Base-by-base conservation (phyloP, 2,329 filamentous ascomycete genomes). In the Penicillium sp. region DNA sequence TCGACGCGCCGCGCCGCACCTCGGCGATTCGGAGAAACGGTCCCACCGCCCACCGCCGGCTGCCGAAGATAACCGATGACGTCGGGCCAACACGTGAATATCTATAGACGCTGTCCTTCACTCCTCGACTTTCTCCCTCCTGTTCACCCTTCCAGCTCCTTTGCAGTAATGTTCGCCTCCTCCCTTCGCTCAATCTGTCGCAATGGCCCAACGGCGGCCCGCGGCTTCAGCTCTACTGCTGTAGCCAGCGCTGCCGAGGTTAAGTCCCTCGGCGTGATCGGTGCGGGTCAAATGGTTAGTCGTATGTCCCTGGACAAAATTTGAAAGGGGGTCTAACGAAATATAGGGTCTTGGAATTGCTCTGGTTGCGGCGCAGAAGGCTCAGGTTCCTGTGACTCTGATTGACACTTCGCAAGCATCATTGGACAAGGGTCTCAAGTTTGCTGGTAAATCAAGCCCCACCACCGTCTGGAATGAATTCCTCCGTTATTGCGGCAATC, bases 221-320 rank as follows among this genome's bases (percentile, higher is more conserved):
- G 88, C 64, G 75, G 73, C 65, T 96, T 95, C 76, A 92, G 88
- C 77, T 86, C 85, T 27, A 85, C 83, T 32, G 74, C 84, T 37
- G 76, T 79, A 39, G 79, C 81, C 63, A 84, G 84, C 57, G 78
- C 79, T 54, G 84, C 86, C 49, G 85, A 92, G 67, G 87, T 99
- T 56, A 95, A 92, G 78, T 88, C 84, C 61, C 78, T 99, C 34
- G 94, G 93, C 67, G 93, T 99, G 43, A 82, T 99, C 67, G 94
- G 94, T 60, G 92, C 93, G 46, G 94, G 94, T 23, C 94, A 97
- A 73, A 97, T 97, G 92, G 92, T 96, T 75, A 68, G 80, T 70
- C 55, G 24, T 7, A 20, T 24, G 17, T 10, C 29, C 36, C 36
- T 7, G 29, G 18, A 21, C 23, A 8, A 17, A 21, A 29, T 20